Evolutionary conservation across 768 basidiomycete species (phyloP), one percentile per base, ranked within the genome.

Genomic region (Calvatia gigantea): DNA sequence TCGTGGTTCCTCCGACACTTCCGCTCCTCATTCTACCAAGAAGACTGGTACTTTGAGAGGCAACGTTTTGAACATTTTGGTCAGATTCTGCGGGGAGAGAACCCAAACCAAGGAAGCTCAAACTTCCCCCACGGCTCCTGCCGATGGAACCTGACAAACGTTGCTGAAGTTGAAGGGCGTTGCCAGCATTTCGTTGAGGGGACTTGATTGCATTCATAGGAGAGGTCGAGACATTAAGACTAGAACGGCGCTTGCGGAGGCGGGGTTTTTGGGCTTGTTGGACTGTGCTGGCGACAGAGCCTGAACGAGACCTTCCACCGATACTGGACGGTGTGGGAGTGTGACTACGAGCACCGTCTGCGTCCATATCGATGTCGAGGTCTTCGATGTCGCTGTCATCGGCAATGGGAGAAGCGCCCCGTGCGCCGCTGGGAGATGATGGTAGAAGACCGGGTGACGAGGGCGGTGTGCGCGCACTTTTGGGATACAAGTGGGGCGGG

Each of bases 171-270:
- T 78, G 77, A n/a, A 76, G 59, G 0, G 84, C 83, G 27, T 71
- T 72, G 21, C 75, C 74, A 0, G 79, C 83, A 1, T 69, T 77
- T 32, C 83, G 76, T 12, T 73, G 62, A 1, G 85, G 81, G 0
- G 83, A 81, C 56, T 84, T 85, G 61, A 87, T 83, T 32, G 73
- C 64, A 38, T 74, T 73, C 68, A 86, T 79, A 1, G 85, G 83
- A 6, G 76, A 82, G 11, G 74, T 70, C 2, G 69, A 75, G 19
- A 82, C 58, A 4, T 81, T 86, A 28, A 88, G 67, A 33, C 85
- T 87, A 15, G 84, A 86, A 38, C 84, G 81, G 38, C 87, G 80
- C 49, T 76, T 79, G 44, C 87, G 81, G 25, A 83, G 75, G 31
- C 75, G 75, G 23, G 79, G 78, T 25, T 54, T 63, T 12, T 59